These are phyloP conservation scores for Penicillium sp. DNA, from an alignment of 2,329 filamentous ascomycete genomes.

Conservation along the genomic window DNA sequence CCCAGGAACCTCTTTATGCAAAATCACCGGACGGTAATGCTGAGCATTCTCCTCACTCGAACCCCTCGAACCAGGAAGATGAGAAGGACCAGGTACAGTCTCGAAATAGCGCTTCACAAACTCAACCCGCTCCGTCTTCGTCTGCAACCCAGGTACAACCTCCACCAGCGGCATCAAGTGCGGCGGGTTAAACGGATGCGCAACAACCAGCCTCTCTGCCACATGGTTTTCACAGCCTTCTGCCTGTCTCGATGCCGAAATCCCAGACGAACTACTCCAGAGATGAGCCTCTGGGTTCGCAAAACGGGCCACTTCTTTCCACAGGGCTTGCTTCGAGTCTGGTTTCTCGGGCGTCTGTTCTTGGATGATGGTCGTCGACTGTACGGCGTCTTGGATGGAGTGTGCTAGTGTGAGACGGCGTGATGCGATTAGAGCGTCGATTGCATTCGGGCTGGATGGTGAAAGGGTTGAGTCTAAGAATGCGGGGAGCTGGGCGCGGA, in stretches of 20 bases:
- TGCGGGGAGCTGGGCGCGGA: constrained; percentile 41
- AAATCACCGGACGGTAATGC: constrained; percentile 44
- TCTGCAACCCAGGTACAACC: constrained; percentile 50
- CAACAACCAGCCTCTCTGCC: constrained; percentile 48
- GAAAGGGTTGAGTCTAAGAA: constrained; percentile 32
- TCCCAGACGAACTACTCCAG: constrained; percentile 57
- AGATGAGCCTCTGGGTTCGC: constrained; percentile 47
- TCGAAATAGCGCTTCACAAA: constrained; percentile 41
- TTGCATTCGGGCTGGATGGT: neutral
- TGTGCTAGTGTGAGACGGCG: constrained; percentile 36
- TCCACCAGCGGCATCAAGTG: constrained; percentile 60
- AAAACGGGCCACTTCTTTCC: constrained; percentile 48
- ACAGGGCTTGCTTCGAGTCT: constrained; percentile 50
- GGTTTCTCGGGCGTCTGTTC: constrained; percentile 56
- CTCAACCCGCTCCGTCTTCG: constrained; percentile 27
- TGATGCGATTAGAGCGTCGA: constrained; percentile 24
- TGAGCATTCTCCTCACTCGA: neutral
- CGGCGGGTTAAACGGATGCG: constrained; percentile 60
- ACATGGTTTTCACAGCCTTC: constrained; percentile 34
- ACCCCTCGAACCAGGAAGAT: neutral
- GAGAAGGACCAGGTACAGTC: constrained; percentile 12
- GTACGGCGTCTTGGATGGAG: constrained; percentile 41
- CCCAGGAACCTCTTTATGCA: constrained; percentile 51
- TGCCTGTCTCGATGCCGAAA: constrained; percentile 50
- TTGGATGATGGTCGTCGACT: constrained; percentile 51